These are phyloP conservation scores for Gossypium aridum DNA, from an alignment of 441 rosid species.

Conservation along the genomic window DNA sequence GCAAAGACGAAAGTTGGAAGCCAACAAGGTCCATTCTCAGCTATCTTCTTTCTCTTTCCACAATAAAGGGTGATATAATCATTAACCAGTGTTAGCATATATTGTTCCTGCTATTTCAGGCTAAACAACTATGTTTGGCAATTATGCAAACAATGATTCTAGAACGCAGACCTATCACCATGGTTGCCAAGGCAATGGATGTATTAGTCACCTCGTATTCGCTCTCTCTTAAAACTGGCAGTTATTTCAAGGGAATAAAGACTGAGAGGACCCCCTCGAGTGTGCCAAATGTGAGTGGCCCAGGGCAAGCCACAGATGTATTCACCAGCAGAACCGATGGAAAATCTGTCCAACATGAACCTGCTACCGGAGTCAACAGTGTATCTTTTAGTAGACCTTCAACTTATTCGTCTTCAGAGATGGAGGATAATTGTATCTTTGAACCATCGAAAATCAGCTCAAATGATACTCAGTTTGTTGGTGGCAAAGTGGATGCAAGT, in stretches of 20 bases:
- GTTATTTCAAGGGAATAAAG: conserved; percentile 54
- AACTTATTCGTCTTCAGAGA: conserved; percentile 38
- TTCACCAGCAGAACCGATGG: conserved; percentile 34
- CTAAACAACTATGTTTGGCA: conserved; percentile 80
- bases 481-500: conserved; percentile 31
- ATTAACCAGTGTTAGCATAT: conserved; percentile 13
- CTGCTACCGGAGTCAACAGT: conserved; percentile 21
- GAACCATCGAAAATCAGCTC: conserved; percentile 32
- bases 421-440: conserved; percentile 38
- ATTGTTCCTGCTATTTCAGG: conserved; percentile 42
- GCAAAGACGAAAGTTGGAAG: conserved; percentile 89
- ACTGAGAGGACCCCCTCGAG: conserved; percentile 36
- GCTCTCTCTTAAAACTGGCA: conserved; percentile 61
- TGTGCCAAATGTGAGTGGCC: conserved; percentile 24
- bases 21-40: conserved; percentile 56
- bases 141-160: conserved; percentile 63
- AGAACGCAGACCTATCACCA: conserved; percentile 78
- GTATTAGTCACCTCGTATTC: conserved; percentile 73
- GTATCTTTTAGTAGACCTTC: conserved; percentile 33
- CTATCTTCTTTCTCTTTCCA: neutral
- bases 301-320: conserved; percentile 25
- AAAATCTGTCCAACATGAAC: conserved; percentile 30
- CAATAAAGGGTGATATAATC: neutral
- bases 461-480: conserved; percentile 19
- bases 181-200: conserved; percentile 78